A percentile compares a stretch with the other conserved stretches of the same genome.
Conservation (phyloP, 2,329 filamentous ascomycete species). For the Colletotrichum tamarilloi region DNA sequence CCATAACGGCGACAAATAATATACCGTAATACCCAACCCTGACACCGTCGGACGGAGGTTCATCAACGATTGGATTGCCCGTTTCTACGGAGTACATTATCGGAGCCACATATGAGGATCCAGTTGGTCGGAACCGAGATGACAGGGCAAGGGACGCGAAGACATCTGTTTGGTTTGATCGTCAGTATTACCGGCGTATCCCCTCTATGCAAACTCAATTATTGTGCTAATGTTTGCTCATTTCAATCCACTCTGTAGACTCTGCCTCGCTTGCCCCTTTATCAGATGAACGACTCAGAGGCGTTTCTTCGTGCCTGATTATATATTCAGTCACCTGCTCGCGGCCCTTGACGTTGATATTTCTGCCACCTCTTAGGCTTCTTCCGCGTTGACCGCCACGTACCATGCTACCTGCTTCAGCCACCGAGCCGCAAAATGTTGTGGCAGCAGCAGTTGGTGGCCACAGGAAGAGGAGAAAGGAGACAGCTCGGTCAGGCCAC, state of each 20-base stretch:
- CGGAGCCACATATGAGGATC: neutral
- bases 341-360: too few species aligned
- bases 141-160: neutral
- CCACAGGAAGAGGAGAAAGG: neutral
- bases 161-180: neutral
- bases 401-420: neutral
- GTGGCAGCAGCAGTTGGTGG: neutral
- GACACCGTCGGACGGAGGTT: neutral
- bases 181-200: neutral
- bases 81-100: neutral
- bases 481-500: neutral
- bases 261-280: neutral
- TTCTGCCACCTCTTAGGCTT: neutral
- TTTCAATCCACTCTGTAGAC: neutral
- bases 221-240: neutral
- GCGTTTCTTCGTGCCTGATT: too few species aligned
- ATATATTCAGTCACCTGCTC: neutral
- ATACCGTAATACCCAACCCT: too few species aligned
- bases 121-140: neutral
- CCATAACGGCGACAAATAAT: too few species aligned
- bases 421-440: neutral
- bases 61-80: neutral
- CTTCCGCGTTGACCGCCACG: neutral
- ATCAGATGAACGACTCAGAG: neutral
- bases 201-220: neutral